These are phyloP conservation scores for Nematodospora valgi DNA, from an alignment of 805 yeast species.

Conservation along the genomic window DNA sequence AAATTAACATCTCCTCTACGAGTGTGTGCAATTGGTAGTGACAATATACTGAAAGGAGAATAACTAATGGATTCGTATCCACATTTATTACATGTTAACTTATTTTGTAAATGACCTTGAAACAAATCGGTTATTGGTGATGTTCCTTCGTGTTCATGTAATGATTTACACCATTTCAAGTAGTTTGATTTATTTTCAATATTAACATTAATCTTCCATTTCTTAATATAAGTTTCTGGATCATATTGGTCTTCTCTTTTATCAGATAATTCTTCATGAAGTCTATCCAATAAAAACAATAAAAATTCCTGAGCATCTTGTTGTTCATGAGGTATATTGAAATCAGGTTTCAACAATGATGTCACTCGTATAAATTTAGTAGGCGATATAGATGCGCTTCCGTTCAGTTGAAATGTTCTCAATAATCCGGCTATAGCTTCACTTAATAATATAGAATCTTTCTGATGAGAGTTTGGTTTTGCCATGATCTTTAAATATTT, in stretches of 20 bases:
- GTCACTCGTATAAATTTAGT: conserved; percentile 55
- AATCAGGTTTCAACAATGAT: conserved; percentile 57
- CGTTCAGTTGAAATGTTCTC: conserved; percentile 54
- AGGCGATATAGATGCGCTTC: conserved; percentile 63
- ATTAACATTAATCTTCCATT: conserved; percentile 31
- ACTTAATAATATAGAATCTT: conserved; percentile 32
- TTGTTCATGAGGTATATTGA: conserved; percentile 68
- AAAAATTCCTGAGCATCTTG: conserved; percentile 81
- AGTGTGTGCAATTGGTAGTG: conserved; percentile 56
- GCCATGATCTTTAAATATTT: conserved; percentile 22
- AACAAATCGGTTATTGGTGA: conserved; percentile 65
- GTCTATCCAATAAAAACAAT: conserved; percentile 58
- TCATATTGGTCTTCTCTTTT: conserved; percentile 19
- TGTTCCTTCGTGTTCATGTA: conserved; percentile 53
- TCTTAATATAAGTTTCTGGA: conserved; percentile 21
- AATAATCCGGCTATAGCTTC: conserved; percentile 54
- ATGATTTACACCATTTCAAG: conserved; percentile 55
- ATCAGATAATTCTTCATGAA: conserved; percentile 60
- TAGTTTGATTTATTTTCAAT: conserved; percentile 47
- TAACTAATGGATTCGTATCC: conserved; percentile 57
- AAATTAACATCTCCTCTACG: conserved; percentile 36
- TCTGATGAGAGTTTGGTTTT: conserved; percentile 12
- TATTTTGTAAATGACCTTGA: conserved; percentile 71
- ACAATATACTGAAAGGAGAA: conserved; percentile 58
- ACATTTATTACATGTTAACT: conserved; percentile 62